These are phyloP conservation scores for Trichoderma sp. DNA, from an alignment of 2,329 filamentous ascomycete species.

Conservation along the genomic window DNA sequence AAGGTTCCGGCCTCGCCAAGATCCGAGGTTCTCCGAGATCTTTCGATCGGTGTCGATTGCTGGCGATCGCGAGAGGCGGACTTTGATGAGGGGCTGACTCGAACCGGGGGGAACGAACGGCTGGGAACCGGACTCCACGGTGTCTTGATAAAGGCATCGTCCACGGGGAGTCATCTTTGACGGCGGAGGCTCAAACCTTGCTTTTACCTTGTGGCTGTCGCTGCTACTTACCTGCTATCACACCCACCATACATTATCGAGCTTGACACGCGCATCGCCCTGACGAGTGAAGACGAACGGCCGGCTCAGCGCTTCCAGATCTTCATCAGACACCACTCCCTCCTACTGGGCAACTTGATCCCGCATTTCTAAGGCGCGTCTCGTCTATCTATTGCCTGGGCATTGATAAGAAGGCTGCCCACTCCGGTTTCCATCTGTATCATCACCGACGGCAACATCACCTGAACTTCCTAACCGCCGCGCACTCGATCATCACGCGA, in stretches of 20 bases:
- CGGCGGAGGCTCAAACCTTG: background rate
- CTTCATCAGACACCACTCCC: background rate
- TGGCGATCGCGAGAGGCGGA: conserved; percentile 18
- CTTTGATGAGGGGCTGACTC: conserved; percentile 19
- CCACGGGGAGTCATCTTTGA: background rate
- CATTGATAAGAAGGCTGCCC: background rate
- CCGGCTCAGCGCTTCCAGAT: background rate
- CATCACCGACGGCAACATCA: too few species aligned
- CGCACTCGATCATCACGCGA: background rate
- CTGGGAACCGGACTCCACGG: background rate
- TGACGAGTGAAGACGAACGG: background rate
- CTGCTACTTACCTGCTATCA: too few species aligned
- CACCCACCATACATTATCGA: too few species aligned
- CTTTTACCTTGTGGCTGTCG: background rate
- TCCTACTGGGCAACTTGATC: background rate
- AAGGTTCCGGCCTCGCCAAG: background rate
- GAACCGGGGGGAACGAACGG: background rate
- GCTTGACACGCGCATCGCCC: background rate
- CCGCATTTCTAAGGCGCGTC: background rate
- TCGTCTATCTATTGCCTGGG: background rate
- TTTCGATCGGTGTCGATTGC: conserved; percentile 13
- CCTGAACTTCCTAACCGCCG: background rate
- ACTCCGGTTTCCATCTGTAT: background rate
- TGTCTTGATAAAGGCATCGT: conserved; percentile 6
- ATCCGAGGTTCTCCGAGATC: conserved; percentile 2